Conservation (phyloP, 176 grass and related monocot genomes). For the Triticum monococcum region DNA sequence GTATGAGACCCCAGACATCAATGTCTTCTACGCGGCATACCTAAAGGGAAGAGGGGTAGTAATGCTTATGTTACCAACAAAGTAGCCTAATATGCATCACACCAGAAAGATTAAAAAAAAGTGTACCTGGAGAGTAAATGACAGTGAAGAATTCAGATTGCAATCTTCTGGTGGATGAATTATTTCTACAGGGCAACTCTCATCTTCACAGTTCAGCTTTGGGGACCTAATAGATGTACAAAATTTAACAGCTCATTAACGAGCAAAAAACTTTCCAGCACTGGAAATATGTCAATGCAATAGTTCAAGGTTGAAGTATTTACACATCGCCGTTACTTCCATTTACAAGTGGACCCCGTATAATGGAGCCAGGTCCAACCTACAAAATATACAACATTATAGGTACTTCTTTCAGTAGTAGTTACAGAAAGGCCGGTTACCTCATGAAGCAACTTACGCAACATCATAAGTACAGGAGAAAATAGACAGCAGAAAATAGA, state of each 20-base stretch:
- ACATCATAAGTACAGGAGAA: conserved; percentile 14
- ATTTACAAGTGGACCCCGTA: conserved; percentile 84
- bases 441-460: conserved; percentile 5
- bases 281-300: conserved; percentile 24
- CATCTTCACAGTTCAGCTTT: conserved; percentile 85
- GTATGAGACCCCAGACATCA: conserved; percentile 83
- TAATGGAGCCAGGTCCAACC: conserved; percentile 92
- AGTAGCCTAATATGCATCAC: not conserved
- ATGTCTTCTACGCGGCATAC: conserved; percentile 99
- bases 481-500: conserved; percentile 14
- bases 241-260: conserved; percentile 28
- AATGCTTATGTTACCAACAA: conserved; percentile 1
- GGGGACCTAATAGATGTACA: conserved; percentile 69
- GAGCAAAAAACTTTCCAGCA: not conserved
- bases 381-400: conserved; percentile 50
- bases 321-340: conserved; percentile 74
- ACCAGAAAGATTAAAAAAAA: conserved; percentile 12
- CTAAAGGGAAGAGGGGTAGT: conserved; percentile 39
- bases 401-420: conserved; percentile 1
- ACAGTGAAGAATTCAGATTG: conserved; percentile 93
- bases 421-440: not conserved
- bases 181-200: conserved; percentile 82
- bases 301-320: conserved; percentile 47
- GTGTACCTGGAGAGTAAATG: conserved; percentile 96
- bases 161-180: conserved; percentile 99